A percentile compares a stretch with the other conserved stretches of the same genome.
These are phyloP conservation scores for Mycena filopes DNA, from an alignment of 768 basidiomycete genomes.

Conservation along the genomic window DNA sequence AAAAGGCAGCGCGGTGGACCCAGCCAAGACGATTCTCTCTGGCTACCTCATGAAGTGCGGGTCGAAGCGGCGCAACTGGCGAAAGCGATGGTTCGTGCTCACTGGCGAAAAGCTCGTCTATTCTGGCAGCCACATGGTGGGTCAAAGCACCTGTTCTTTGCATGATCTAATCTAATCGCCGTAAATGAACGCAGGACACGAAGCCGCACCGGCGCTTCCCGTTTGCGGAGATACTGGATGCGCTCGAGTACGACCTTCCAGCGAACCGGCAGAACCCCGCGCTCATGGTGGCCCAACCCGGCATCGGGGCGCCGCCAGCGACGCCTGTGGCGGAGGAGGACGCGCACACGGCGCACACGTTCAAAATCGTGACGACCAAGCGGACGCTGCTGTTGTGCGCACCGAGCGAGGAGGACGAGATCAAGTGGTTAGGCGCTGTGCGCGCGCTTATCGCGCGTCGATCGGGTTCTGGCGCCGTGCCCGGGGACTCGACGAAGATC, in stretches of 20 bases:
- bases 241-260: constrained; percentile 85
- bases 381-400: constrained; percentile 90
- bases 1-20: constrained; percentile 55
- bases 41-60: constrained; percentile 98
- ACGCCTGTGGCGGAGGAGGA: constrained; percentile 46
- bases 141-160: constrained; percentile 19
- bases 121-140: constrained; percentile 94
- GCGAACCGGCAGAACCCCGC: constrained; percentile 61
- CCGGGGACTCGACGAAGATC: constrained; percentile 54
- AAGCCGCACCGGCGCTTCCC: constrained; percentile 90
- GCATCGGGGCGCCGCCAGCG: constrained; percentile 1
- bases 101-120: constrained; percentile 90
- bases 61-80: constrained; percentile 92
- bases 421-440: constrained; percentile 96
- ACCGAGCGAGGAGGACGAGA: constrained; percentile 97
- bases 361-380: constrained; percentile 97
- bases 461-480: constrained; percentile 59
- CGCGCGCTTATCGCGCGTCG: constrained; percentile 89
- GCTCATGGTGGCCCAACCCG: constrained; percentile 42
- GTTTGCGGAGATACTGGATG: constrained; percentile 88
- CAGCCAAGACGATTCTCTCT: constrained; percentile 82
- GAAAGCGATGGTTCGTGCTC: constrained; percentile 97
- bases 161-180: constrained; percentile 17
- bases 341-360: constrained; percentile 68
- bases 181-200: constrained; percentile 71